Percentiles rank a stretch among this genome's conserved stretches.
These are phyloP conservation scores for Coemansia reversa DNA, from an alignment of 192 early-diverging fungal species.

Conservation along the genomic window DNA sequence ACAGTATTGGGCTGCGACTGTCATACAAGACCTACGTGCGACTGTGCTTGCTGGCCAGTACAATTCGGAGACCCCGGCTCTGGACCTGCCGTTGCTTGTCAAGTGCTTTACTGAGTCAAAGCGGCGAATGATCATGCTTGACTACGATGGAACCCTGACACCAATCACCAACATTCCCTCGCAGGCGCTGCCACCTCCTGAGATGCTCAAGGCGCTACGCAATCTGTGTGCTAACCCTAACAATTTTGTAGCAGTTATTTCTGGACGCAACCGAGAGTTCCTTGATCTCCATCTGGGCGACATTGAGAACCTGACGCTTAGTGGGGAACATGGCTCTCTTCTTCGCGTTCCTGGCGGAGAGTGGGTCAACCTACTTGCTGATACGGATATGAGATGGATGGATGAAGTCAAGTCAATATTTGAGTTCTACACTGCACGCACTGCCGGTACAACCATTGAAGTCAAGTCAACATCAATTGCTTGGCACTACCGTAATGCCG, in stretches of 20 bases:
- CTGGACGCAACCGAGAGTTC: slow-evolving; percentile 82
- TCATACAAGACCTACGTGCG: slow-evolving; percentile 72
- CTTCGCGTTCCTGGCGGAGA: slow-evolving; percentile 78
- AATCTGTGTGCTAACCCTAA: slow-evolving; percentile 69
- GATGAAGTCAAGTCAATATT: slow-evolving; percentile 92
- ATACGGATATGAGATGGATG: slow-evolving; percentile 91
- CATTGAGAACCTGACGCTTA: slow-evolving; percentile 74
- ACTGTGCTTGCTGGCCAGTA: slow-evolving; percentile 48
- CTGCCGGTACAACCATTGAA: slow-evolving; percentile 90
- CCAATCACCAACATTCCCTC: slow-evolving; percentile 84
- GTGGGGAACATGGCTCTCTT: slow-evolving; percentile 96
- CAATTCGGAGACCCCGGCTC: slow-evolving; percentile 27
- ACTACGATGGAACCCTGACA: slow-evolving; percentile 96
- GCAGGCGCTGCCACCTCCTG: slow-evolving; percentile 75
- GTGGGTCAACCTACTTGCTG: slow-evolving; percentile 72
- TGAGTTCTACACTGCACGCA: slow-evolving; percentile 92
- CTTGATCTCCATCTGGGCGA: slow-evolving; percentile 83
- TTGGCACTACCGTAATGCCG: slow-evolving; percentile 96
- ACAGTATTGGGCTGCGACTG: slow-evolving; percentile 80
- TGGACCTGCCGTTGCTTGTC: slow-evolving; percentile 28
- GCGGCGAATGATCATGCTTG: slow-evolving; percentile 86
- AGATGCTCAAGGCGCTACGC: slow-evolving; percentile 76
- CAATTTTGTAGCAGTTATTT: slow-evolving; percentile 89
- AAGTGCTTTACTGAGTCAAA: slow-evolving; percentile 49
- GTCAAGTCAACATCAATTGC: slow-evolving; percentile 90